A percentile compares a stretch with the other conserved stretches of the same genome.
Conservation (phyloP, 1,139 yeast genomes). For the Suhomyces bolitotheri region DNA sequence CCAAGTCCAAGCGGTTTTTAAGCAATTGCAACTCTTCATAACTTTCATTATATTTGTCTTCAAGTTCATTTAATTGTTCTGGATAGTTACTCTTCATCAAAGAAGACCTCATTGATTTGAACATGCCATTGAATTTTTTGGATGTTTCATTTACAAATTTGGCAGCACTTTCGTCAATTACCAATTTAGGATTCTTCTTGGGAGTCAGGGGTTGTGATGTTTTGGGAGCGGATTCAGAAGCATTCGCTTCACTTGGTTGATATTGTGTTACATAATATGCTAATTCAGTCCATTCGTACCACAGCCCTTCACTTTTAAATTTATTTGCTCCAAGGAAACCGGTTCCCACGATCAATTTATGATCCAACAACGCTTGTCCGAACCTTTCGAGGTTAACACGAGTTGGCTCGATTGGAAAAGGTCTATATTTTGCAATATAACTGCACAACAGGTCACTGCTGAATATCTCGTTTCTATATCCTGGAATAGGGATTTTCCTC, state of each 20-base stretch:
- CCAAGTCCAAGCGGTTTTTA: constrained; percentile 34
- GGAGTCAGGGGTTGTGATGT: constrained; percentile 8
- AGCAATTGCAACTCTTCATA: constrained; percentile 36
- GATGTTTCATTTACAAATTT: constrained; percentile 32
- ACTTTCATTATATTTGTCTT: constrained; percentile 33
- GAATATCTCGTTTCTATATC: constrained; percentile 42
- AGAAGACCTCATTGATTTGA: constrained; percentile 27
- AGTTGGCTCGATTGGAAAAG: constrained; percentile 40
- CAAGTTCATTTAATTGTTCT: constrained; percentile 31
- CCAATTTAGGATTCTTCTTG: constrained; percentile 6
- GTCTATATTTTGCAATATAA: constrained; percentile 29
- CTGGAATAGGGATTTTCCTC: constrained; percentile 44
- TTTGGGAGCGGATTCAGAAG: background rate
- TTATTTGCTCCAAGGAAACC: constrained; percentile 36
- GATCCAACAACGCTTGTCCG: constrained; percentile 44
- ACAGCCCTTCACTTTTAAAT: constrained; percentile 46
- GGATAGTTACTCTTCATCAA: constrained; percentile 35
- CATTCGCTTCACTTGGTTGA: constrained; percentile 1
- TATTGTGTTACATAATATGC: constrained; percentile 27
- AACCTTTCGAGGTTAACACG: constrained; percentile 41
- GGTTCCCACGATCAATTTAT: constrained; percentile 35
- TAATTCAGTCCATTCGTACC: constrained; percentile 51
- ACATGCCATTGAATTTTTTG: constrained; percentile 31
- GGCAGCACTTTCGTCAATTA: constrained; percentile 21
- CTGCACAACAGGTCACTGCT: constrained; percentile 42